Conservation (phyloP, 441 rosid species). For the Corymbia calophylla region DNA sequence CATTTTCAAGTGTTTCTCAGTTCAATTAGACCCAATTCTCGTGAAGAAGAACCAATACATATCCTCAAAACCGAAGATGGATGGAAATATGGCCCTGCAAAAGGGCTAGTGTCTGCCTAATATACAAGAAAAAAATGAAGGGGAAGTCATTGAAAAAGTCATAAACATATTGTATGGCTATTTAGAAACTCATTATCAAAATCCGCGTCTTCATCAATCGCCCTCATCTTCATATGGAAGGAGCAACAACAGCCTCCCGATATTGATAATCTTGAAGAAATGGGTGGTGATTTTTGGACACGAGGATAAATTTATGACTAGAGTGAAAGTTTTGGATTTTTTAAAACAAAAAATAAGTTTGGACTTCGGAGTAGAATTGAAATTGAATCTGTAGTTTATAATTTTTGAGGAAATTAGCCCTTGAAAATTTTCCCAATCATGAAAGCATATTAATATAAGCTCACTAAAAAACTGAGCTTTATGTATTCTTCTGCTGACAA, state of each 20-base stretch:
- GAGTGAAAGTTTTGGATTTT: too few species aligned
- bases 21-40: background rate
- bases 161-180: background rate
- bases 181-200: background rate
- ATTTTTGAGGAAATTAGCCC: background rate
- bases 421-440: background rate
- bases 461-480: background rate
- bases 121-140: background rate
- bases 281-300: background rate
- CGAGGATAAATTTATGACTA: background rate
- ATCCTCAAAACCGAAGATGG: background rate
- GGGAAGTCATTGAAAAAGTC: background rate
- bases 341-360: too few species aligned
- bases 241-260: background rate
- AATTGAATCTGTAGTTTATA: background rate
- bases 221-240: background rate
- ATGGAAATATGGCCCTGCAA: background rate
- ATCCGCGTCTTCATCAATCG: background rate
- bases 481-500: background rate
- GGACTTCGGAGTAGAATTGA: fast-evolving
- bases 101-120: background rate
- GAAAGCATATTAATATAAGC: background rate
- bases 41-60: background rate
- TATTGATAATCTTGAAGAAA: background rate
- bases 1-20: background rate